Base-by-base conservation (phyloP, 2,329 filamentous ascomycete species). In the Lithohypha guttulata region DNA sequence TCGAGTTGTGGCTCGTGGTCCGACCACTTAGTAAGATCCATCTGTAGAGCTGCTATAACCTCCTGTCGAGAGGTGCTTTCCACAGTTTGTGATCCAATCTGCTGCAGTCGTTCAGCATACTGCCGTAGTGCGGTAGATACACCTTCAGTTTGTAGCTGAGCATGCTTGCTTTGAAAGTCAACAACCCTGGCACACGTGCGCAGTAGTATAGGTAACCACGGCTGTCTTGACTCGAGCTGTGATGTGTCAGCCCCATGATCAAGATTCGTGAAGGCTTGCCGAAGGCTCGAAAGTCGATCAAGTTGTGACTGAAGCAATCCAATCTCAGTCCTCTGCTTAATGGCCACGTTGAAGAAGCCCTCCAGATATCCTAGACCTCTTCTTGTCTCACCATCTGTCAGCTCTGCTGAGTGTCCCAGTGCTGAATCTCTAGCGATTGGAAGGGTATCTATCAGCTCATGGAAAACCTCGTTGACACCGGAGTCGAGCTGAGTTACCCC, bases 301-400 rank as follows among this genome's bases (percentile, higher is more conserved):
- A 65, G 27, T 2, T 55, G 51, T 19, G 46, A 52, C 13, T 61
- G 44, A 4, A 55, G 48, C 3, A 57, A 55, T 4, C 56, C 54
- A 34, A 65, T 49, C 10, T 49, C 41, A 28, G 57, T 48, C 47
- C 63, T 57, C 48, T 67, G 63, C 30, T 55, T 59, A 30, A 63
- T 52, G 28, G 58, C 50, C 21, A 61, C 44, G 41, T 79, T 70
- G 20, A 96, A 65, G 43, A 95, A 70, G 18, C 87, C 85, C 57
- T 98, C 91, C n/a, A 95, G 65, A 48, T 84, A 84, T 0, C 85
- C 85, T 34, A 83, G 72, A 55, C 85, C 87, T 53, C 87, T 74
- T 28, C 73, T 71, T 6, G 91, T 73, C 51, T 95, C 85, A 6
- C 84, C 79, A 28, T 77, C 71, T 30, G 81, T 93, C 26, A 98